Evolutionary conservation across 768 basidiomycete genomes (phyloP), one percentile per base, ranked within the genome.

Genomic region (Tylopilus sp.): DNA sequence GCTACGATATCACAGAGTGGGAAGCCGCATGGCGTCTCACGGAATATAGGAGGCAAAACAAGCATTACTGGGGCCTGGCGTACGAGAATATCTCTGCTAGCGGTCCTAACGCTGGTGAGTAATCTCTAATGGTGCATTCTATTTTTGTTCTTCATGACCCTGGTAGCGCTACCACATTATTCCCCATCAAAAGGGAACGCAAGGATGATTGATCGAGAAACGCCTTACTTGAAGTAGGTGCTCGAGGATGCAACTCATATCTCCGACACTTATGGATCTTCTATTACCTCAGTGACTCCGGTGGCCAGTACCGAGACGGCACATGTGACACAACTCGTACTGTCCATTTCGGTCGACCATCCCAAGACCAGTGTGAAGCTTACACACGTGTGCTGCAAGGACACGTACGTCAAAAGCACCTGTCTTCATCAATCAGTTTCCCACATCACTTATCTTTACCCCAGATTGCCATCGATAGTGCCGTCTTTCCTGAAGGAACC

Each of bases 381-480:
- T 99, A 85, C 70, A 99, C 97, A 26, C 79, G 93, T 41, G 97
- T 98, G 39, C 68, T 99, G 51, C 97, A 99, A 71, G 95, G 95
- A 8, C 97, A 99, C 73, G 91, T 92, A 75, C 62, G 89, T 79
- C 51, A 52, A 59, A 53, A 42, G 62, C 55, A 35, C 53, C 11
- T 28, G 8, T 38, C 36, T 36, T 62, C 53, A 54, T 62, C 45
- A 18, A 53, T 59, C 47, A 57, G 8, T 21, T 47, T 35, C 48
- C 55, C 51, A 47, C 36, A 36, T 42, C 55, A 50, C 51, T 57
- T 43, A 60, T 67, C 47, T 44, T 41, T 50, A 52, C 50, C 58
- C 56, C 60, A 92, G 85, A 95, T 98, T 57, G 91, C 91, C 22
- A 90, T 98, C 61, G 92, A 95, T 69, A 81, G 77, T 55, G 87